Conservation (phyloP, 2,329 filamentous ascomycete species). For the Trichoderma sp. region DNA sequence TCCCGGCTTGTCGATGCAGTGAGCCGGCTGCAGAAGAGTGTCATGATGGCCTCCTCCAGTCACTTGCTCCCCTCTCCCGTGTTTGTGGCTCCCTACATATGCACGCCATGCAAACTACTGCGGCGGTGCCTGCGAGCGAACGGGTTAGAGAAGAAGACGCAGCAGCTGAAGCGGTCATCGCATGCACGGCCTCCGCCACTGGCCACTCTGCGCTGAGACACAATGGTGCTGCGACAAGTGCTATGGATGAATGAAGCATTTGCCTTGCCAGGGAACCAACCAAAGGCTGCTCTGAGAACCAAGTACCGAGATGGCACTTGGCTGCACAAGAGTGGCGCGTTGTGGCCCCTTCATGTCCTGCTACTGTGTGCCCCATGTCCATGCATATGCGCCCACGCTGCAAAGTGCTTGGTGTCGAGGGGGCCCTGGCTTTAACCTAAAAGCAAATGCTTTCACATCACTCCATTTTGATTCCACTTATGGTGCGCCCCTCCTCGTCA, state of each 20-base stretch:
- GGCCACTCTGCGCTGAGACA: background rate
- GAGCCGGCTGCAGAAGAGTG: slow-evolving; percentile 7
- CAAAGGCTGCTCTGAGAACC: slow-evolving; percentile 14
- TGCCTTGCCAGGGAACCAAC: slow-evolving; percentile 20
- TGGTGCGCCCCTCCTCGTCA: slow-evolving; percentile 3
- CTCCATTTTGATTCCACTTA: slow-evolving; percentile 8
- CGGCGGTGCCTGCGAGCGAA: background rate
- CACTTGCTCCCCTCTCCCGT: background rate
- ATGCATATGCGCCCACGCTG: slow-evolving; percentile 8
- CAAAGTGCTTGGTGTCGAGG: slow-evolving; percentile 1
- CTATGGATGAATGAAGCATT: background rate
- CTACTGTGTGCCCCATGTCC: background rate
- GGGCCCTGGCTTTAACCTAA: slow-evolving; percentile 13
- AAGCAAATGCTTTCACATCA: slow-evolving; percentile 10
- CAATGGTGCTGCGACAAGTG: background rate
- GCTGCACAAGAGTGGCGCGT: slow-evolving; percentile 27
- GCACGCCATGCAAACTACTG: slow-evolving; percentile 16
- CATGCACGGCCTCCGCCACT: background rate
- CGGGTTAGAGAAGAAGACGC: background rate
- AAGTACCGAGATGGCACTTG: slow-evolving; percentile 32
- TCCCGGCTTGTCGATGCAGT: slow-evolving; percentile 19
- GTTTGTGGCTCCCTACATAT: slow-evolving; percentile 4
- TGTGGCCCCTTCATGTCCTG: slow-evolving; percentile 16
- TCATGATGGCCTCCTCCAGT: slow-evolving; percentile 13
- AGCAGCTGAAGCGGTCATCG: slow-evolving; percentile 21